Evolutionary conservation across 257 asterid genomes (phyloP), one percentile per base, ranked within the genome.

Genomic region (Nicotiana obtusifolia): DNA sequence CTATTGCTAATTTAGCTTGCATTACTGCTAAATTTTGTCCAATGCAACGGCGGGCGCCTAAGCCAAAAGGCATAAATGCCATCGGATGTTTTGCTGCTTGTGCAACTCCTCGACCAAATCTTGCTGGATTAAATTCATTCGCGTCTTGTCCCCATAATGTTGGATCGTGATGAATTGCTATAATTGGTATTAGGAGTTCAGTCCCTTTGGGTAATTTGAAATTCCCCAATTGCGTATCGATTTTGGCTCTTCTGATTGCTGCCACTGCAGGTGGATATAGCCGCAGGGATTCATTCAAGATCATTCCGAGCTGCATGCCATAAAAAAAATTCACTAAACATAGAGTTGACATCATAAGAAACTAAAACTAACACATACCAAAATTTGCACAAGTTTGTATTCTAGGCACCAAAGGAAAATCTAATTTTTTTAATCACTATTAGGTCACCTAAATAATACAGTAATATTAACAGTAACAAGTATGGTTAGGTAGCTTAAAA

Each of bases 231-330:
- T 90, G 81, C 15, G 92, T 85, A 30, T 92, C 97, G 44, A 85
- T 89, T 75, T 92, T 92, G 11, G 97, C 94, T 87, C 91, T 90
- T 28, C 97, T 86, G 1, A 96, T 97, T 19, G 92, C 93, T 31
- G 92, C 88, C 0, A 97, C 85, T 10, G 94, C 97, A 1, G 97
- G 97, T 5, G 97, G 97, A 78, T 93, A 93, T 2, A 93, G 86
- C 37, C 97, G 59, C 0, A 93, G 86, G 3, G 97, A 92, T 79
- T 93, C 97, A 14, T 92, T 93, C 57, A 93, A 88, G 86, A 93
- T 93, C 97, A 88, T 88, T 57, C 85, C 90, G 44, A 93, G 78
- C 97, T 93, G 47, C 10, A 41, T 41, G 89, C 86, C 86, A 9
- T 60, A 56, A 33, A 15, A 26, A 37, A 65, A 30, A 4, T 60